A percentile compares a stretch with the other conserved stretches of the same genome.
Evolutionary conservation across 257 asterid genomes (phyloP).

Genomic region (Capsicum pubescens): DNA sequence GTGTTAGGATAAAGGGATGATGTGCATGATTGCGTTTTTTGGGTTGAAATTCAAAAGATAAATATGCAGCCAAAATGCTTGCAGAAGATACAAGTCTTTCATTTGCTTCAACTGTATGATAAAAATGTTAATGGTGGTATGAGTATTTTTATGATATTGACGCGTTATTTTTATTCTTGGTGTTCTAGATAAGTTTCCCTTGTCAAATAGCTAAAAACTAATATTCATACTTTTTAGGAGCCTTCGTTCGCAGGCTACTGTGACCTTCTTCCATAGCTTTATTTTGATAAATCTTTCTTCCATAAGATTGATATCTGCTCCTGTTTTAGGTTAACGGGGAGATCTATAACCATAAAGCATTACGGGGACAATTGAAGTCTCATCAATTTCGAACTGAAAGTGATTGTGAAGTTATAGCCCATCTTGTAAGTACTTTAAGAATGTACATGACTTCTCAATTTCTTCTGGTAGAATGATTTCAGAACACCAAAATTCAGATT

Average conservation of each 20-base stretch:
- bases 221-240: neutral
- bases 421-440: conserved; percentile 68
- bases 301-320: conserved; percentile 31
- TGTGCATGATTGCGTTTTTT: neutral
- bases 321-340: conserved; percentile 89
- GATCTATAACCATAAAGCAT: conserved; percentile 90
- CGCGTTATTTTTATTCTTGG: neutral
- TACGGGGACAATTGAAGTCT: conserved; percentile 69
- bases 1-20: neutral
- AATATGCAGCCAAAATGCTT: neutral
- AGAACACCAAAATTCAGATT: neutral
- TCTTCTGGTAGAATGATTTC: neutral
- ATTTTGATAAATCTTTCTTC: conserved; percentile 14
- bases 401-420: conserved; percentile 99
- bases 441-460: conserved; percentile 11
- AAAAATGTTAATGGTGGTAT: conserved; percentile 17
- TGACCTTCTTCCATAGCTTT: conserved; percentile 3
- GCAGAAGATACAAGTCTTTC: neutral
- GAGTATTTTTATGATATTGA: neutral
- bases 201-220: conserved; percentile 5
- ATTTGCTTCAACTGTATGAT: neutral
- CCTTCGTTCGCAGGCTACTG: neutral
- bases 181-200: conserved; percentile 2
- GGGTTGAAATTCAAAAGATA: conserved; percentile 1
- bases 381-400: conserved; percentile 91